Evolutionary conservation across 148 eudicot genomes (phyloP).

Genomic region (Rhododendron kiyosumense): DNA sequence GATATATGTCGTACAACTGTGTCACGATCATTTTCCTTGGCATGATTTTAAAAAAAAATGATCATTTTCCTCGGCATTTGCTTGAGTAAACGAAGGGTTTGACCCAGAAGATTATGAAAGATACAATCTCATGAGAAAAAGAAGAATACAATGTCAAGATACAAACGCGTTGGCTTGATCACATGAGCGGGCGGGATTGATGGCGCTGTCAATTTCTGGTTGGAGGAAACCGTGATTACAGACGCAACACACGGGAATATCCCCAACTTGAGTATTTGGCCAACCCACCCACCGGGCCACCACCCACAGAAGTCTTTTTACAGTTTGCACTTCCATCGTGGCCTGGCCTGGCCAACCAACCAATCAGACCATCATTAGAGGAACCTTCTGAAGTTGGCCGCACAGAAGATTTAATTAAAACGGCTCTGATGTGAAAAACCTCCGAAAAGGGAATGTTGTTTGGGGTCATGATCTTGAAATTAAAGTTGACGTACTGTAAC

Average conservation of each 20-base stretch:
- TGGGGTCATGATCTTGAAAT: not conserved
- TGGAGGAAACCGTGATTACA: not conserved
- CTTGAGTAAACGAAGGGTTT: not conserved
- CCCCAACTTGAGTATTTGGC: not conserved
- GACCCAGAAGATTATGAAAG: not conserved
- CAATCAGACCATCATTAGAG: not conserved
- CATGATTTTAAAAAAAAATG: too few relatives aligned
- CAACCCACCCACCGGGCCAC: not conserved
- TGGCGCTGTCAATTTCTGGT: not conserved
- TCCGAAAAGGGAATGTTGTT: not conserved
- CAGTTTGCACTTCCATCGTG: not conserved
- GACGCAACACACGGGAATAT: conserved; percentile 5
- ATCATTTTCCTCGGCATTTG: not conserved
- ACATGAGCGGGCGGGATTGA: not conserved
- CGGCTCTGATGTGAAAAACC: not conserved
- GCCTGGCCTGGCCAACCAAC: not conserved
- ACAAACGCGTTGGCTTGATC: not conserved
- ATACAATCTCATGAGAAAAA: not conserved
- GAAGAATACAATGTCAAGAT: not conserved
- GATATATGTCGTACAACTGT: not conserved
- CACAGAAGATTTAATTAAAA: not conserved
- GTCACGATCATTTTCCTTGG: not conserved
- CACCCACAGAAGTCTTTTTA: not conserved
- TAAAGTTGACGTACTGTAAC: not conserved
- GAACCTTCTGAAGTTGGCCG: not conserved